Evolutionary conservation across 106 monocot species (phyloP).

Genomic region (Cymbidium sinense): DNA sequence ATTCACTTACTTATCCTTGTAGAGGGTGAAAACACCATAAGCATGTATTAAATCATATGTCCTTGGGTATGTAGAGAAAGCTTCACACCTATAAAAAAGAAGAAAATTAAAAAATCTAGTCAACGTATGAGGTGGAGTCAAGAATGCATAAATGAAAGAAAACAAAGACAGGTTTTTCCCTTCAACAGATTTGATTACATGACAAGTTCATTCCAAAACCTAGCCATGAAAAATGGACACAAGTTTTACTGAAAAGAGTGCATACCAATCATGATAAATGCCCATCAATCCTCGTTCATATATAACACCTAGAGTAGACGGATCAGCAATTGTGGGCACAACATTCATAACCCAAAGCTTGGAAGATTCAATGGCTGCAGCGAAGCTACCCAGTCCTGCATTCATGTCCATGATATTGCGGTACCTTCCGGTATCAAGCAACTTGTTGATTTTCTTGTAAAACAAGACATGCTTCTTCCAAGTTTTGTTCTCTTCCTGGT

Average conservation of each 20-base stretch:
- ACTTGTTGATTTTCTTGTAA: slow-evolving; percentile 25
- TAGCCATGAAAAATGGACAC: not conserved
- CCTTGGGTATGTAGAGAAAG: slow-evolving; percentile 61
- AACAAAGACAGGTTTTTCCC: not conserved
- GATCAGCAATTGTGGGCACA: slow-evolving; percentile 20
- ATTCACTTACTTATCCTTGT: slow-evolving; percentile 44
- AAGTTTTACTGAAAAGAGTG: not conserved
- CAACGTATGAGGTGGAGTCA: not conserved
- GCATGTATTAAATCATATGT: slow-evolving; percentile 65
- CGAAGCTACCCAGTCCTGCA: slow-evolving; percentile 24
- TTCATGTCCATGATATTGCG: slow-evolving; percentile 35
- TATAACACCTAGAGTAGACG: slow-evolving; percentile 20
- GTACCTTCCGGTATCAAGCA: slow-evolving; percentile 26
- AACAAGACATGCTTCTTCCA: slow-evolving; percentile 22
- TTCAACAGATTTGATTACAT: not conserved
- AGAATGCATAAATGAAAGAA: not conserved
- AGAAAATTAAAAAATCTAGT: not conserved
- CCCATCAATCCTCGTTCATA: slow-evolving; percentile 29
- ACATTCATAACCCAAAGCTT: slow-evolving; percentile 28
- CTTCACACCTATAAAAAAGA: slow-evolving; percentile 43
- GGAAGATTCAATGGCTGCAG: slow-evolving; percentile 22
- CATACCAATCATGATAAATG: slow-evolving; percentile 32
- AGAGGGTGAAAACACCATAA: slow-evolving; percentile 50
- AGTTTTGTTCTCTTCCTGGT: slow-evolving; percentile 12
- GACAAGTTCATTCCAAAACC: not conserved